Evolutionary conservation across 352 stramenopile species (phyloP), one percentile per base, ranked within the genome.

Genomic region (Pythium utonaiense): DNA sequence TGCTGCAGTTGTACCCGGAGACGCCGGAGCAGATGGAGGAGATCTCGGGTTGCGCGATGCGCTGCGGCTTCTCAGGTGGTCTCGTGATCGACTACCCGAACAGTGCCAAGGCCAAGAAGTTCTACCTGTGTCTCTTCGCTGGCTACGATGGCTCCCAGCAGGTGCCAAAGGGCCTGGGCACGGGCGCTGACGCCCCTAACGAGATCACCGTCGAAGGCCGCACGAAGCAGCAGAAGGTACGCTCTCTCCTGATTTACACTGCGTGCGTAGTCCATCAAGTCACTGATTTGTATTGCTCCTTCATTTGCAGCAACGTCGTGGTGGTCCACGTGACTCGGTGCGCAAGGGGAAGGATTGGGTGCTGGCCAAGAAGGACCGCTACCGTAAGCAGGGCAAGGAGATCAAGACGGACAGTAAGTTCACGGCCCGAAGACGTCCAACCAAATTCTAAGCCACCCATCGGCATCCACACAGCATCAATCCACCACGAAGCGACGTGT

Each of bases 41-140:
- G 63, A 96, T 97, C 57, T 96, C 90, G 12, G 69, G 73, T 34
- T 90, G 82, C 17, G 91, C 91, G 27, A 96, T 96, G 88, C 83
- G 78, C 50, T 93, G 84, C 38, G 91, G 89, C 9, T 98, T 98
- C 71, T 96, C 89, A 0, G 94, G 97, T 34, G 98, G 98, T 66
- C 82, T 99, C 28, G 97, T 99, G 8, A 96, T 99, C 17, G 98
- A 99, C 73, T 99, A 98, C 74, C 98, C 98, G 8, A 99, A 99
- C 75, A 98, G 78, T 73, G 85, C 97, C 34, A 99, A 99, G 69
- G 98, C 98, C 31, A 99, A 99, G 82, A 99, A 99, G 72, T 98
- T 99, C 77, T 99, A 99, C 71, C 70, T 99, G 17, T 96, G 98
- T 53, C 88, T 97, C 30, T 99, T 99, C 70, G 96, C 98, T 51